phyloP scores from a whole-genome alignment of 2,329 filamentous ascomycete species.

The Penicillium sp. region DNA sequence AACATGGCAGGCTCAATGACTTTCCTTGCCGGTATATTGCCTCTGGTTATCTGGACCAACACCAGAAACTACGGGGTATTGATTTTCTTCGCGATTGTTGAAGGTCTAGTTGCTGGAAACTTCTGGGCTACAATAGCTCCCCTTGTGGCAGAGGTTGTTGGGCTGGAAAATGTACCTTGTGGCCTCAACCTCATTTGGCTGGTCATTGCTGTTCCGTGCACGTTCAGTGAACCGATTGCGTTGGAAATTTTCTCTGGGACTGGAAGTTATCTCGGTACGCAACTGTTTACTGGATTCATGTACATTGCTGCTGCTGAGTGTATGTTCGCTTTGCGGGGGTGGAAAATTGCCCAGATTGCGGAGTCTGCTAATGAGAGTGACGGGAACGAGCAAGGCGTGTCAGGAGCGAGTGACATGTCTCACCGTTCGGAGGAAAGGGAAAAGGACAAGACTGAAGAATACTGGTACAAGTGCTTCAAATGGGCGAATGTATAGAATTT shows the following conservation, averaged over 20 bases:
- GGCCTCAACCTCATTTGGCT: constrained; percentile 24
- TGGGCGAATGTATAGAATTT: not conserved
- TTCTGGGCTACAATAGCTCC: constrained; percentile 49
- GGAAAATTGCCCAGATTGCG: constrained; percentile 1
- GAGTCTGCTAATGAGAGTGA: not conserved
- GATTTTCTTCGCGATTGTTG: constrained; percentile 52
- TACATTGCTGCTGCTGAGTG: constrained; percentile 7
- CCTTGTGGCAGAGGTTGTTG: constrained; percentile 23
- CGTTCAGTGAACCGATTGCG: constrained; percentile 24
- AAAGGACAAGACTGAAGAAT: no score
- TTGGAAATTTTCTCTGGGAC: constrained; percentile 17
- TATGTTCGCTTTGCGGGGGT: not conserved
- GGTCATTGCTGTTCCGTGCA: constrained; percentile 17
- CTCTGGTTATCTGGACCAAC: constrained; percentile 50
- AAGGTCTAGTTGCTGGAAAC: constrained; percentile 54
- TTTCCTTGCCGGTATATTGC: constrained; percentile 28
- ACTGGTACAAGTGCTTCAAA: not conserved
- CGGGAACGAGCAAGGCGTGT: not conserved
- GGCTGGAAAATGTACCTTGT: constrained; percentile 20
- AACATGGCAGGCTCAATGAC: constrained; percentile 57
- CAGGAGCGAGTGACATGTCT: not conserved
- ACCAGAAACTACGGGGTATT: constrained; percentile 50
- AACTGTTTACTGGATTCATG: constrained; percentile 15
- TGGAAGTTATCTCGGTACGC: constrained; percentile 16
- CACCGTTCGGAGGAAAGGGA: not conserved